Conservation (phyloP, 1,284 basidiomycete genomes). For the Cryptococcus sp. region DNA sequence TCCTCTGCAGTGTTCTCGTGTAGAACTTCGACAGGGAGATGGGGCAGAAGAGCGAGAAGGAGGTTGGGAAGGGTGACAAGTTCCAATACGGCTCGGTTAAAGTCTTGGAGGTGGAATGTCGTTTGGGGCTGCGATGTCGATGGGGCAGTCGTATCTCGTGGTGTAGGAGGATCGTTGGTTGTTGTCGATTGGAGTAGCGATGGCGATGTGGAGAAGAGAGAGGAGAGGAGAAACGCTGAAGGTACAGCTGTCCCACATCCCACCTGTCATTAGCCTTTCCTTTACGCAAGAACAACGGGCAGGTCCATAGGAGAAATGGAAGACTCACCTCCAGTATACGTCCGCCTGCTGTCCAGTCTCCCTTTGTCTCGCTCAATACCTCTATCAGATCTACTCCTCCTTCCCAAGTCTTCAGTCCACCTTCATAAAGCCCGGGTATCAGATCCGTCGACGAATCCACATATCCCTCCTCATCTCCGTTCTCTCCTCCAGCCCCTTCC, state of each 20-base stretch:
- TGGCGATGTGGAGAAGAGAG: conserved; percentile 51
- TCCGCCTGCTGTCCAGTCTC: conserved; percentile 47
- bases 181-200: too few species aligned
- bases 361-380: conserved; percentile 23
- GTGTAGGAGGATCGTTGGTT: neutral
- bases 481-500: neutral
- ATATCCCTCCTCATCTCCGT: conserved; percentile 48
- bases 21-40: conserved; percentile 18
- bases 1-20: conserved; percentile 39
- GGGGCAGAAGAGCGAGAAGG: conserved; percentile 55
- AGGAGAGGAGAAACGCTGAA: conserved; percentile 63
- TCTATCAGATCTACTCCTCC: conserved; percentile 81
- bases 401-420: conserved; percentile 97
- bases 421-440: conserved; percentile 88
- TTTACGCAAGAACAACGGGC: too few species aligned
- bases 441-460: conserved; percentile 82
- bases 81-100: conserved; percentile 75
- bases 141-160: conserved; percentile 1
- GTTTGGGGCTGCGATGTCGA: conserved; percentile 48
- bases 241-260: conserved; percentile 92
- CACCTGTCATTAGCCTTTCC: too few species aligned
- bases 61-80: conserved; percentile 84
- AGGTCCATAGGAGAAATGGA: neutral
- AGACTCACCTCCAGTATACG: conserved; percentile 48
- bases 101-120: conserved; percentile 84